phyloP scores from a whole-genome alignment of 495 filamentous ascomycete species.

The Xylona heveae region DNA sequence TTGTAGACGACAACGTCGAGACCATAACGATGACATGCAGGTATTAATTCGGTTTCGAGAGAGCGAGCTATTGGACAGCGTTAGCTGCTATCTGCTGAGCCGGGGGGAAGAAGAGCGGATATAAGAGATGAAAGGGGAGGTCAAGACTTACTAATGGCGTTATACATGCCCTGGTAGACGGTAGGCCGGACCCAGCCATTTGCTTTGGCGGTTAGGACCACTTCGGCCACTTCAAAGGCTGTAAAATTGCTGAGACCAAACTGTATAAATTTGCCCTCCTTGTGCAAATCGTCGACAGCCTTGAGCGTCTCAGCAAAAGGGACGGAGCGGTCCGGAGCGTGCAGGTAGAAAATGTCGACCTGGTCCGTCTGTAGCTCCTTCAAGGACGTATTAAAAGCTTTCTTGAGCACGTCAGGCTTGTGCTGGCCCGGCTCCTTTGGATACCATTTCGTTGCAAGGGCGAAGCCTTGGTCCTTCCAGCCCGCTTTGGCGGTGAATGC shows the following conservation, averaged over 20 bases:
- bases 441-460: constrained; percentile 69
- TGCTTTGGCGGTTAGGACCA: constrained; percentile 56
- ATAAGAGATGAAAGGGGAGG: not conserved
- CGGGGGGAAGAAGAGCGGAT: no score
- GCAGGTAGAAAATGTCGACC: constrained; percentile 79
- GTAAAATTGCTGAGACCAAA: constrained; percentile 73
- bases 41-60: constrained; percentile 64
- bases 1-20: constrained; percentile 87
- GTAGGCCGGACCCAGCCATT: constrained; percentile 40
- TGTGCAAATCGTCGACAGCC: constrained; percentile 60
- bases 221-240: constrained; percentile 78
- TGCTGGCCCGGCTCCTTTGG: constrained; percentile 36
- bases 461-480: constrained; percentile 69
- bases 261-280: constrained; percentile 68
- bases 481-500: constrained; percentile 52
- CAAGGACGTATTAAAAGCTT: constrained; percentile 40
- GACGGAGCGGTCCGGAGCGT: constrained; percentile 59
- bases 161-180: constrained; percentile 50
- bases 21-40: constrained; percentile 62
- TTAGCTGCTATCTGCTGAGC: constrained; percentile 4
- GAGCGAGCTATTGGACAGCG: constrained; percentile 27
- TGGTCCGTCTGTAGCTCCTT: constrained; percentile 50
- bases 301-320: constrained; percentile 65
- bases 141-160: constrained; percentile 29
- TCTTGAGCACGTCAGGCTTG: constrained; percentile 33